Evolutionary conservation across 371 early-diverging fungal genomes (phyloP).

Genomic region (Chytridiales sp.): DNA sequence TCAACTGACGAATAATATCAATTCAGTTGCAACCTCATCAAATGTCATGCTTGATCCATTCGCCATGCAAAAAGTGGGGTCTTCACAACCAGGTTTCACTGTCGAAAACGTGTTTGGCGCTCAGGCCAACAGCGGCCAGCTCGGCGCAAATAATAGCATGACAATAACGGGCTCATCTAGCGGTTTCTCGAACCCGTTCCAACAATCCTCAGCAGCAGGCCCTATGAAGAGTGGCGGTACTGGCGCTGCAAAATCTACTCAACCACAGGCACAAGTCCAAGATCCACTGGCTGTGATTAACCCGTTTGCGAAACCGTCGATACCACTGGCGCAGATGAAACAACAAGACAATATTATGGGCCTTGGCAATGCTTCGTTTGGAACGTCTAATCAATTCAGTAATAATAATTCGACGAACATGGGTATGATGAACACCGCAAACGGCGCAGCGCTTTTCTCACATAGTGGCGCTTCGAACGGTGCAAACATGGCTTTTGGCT

Average conservation of each 20-base stretch:
- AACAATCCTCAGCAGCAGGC: not conserved
- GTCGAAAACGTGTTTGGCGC: slow-evolving; percentile 36
- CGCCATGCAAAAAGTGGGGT: not conserved
- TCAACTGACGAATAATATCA: slow-evolving; percentile 2
- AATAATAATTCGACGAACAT: too few relatives aligned
- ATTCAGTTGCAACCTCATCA: slow-evolving; percentile 2
- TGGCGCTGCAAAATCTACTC: not conserved
- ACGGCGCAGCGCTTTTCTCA: too few relatives aligned
- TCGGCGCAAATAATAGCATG: not conserved
- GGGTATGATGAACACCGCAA: too few relatives aligned
- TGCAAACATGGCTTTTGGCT: too few relatives aligned
- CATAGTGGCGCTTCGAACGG: too few relatives aligned
- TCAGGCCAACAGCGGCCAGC: not conserved
- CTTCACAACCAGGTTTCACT: slow-evolving; percentile 30
- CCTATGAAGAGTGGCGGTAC: not conserved
- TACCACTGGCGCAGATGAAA: slow-evolving; percentile 13
- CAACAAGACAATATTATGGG: too few relatives aligned
- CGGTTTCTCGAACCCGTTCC: not conserved
- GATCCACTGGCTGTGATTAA: slow-evolving; percentile 25
- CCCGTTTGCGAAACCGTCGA: slow-evolving; percentile 23
- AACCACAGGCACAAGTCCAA: slow-evolving; percentile 8
- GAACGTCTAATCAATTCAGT: too few relatives aligned
- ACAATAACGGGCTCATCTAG: not conserved
- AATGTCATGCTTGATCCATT: not conserved
- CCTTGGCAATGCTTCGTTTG: too few relatives aligned